phyloP scores from a whole-genome alignment of 441 rosid species.

The Hura crepitans region DNA sequence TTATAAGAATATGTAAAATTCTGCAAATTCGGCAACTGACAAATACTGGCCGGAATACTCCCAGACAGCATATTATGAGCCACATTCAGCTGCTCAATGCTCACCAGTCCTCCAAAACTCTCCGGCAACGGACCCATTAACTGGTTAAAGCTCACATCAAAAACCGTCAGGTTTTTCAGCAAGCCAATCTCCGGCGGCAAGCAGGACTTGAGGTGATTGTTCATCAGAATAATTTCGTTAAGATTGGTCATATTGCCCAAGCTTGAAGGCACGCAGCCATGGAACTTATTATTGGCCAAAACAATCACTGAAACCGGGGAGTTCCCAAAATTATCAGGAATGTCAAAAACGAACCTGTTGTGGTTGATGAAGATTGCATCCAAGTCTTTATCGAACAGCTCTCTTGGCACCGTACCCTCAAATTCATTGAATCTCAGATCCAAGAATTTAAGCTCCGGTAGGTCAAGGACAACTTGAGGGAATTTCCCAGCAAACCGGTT shows the following conservation, averaged over 20 bases:
- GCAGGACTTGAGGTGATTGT: constrained; percentile 71
- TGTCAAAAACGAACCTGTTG: constrained; percentile 74
- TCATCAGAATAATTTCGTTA: constrained; percentile 72
- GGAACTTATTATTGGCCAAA: constrained; percentile 74
- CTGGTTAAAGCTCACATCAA: constrained; percentile 71
- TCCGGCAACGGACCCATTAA: constrained; percentile 73
- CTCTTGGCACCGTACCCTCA: constrained; percentile 76
- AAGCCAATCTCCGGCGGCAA: constrained; percentile 65
- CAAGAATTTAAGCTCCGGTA: constrained; percentile 73
- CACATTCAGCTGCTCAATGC: constrained; percentile 76
- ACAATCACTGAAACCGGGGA: constrained; percentile 93
- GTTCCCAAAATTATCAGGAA: constrained; percentile 81
- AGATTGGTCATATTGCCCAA: constrained; percentile 81
- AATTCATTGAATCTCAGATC: constrained; percentile 94
- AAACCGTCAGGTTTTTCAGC: constrained; percentile 68
- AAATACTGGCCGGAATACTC: constrained; percentile 61
- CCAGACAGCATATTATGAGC: constrained; percentile 76
- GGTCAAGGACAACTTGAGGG: constrained; percentile 54
- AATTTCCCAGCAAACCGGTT: constrained; percentile 86
- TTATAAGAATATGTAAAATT: constrained; percentile 72
- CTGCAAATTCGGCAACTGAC: constrained; percentile 60
- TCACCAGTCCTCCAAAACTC: constrained; percentile 53
- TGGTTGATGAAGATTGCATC: constrained; percentile 88
- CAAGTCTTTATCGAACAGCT: constrained; percentile 65
- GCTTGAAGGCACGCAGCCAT: constrained; percentile 81